Conservation (phyloP, 257 asterid genomes). For the Buddleja alternifolia region DNA sequence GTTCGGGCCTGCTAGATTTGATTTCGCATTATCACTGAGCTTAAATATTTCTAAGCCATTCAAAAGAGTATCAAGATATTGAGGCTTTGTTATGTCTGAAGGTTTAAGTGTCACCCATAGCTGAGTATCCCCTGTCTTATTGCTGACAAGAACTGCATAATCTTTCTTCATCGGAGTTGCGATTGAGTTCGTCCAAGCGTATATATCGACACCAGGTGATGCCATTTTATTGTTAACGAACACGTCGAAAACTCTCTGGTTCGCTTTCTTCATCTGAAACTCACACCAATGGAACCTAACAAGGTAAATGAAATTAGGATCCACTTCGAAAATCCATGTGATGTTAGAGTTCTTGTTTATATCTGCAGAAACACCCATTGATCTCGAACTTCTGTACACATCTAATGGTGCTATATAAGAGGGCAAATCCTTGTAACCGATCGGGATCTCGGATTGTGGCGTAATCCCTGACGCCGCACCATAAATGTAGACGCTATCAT, state of each 20-base stretch:
- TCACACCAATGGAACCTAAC: conserved; percentile 95
- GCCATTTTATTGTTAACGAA: conserved; percentile 75
- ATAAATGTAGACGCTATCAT: conserved; percentile 61
- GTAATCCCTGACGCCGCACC: conserved; percentile 58
- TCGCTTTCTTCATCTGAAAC: conserved; percentile 49
- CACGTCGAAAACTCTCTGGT: conserved; percentile 68
- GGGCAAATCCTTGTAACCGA: conserved; percentile 48
- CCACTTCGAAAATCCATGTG: conserved; percentile 79
- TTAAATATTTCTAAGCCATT: conserved; percentile 90
- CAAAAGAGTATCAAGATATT: conserved; percentile 58
- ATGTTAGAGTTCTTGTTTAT: conserved; percentile 56
- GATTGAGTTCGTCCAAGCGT: conserved; percentile 31
- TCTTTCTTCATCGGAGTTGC: conserved; percentile 58
- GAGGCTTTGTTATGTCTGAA: conserved; percentile 23
- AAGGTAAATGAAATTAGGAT: conserved; percentile 71
- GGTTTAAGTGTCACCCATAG: conserved; percentile 74
- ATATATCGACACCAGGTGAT: conserved; percentile 41
- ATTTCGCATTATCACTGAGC: conserved; percentile 47
- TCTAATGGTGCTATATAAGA: conserved; percentile 64
- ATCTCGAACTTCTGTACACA: conserved; percentile 55
- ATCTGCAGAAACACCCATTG: conserved; percentile 59
- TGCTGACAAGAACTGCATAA: conserved; percentile 49
- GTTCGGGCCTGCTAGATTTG: conserved; percentile 78
- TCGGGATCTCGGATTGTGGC: conserved; percentile 27
- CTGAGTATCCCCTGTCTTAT: conserved; percentile 34